phyloP scores from a whole-genome alignment of 2,329 filamentous ascomycete species.

The Penicillium sp. region DNA sequence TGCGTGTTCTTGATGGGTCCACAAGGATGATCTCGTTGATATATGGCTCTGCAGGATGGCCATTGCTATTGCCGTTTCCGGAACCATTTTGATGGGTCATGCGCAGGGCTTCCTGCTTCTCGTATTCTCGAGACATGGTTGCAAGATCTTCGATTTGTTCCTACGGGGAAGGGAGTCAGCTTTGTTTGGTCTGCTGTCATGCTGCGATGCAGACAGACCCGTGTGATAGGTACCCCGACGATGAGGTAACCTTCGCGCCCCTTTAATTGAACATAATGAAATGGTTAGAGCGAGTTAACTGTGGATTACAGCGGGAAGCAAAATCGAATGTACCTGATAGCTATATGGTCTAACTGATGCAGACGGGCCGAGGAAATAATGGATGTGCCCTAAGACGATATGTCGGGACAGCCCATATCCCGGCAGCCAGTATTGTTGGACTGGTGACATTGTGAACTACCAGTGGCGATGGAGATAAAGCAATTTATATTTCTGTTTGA shows the following conservation, averaged over 20 bases:
- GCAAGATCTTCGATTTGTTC: conserved; percentile 56
- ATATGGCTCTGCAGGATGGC: conserved; percentile 39
- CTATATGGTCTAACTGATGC: conserved; percentile 53
- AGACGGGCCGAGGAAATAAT: conserved; percentile 53
- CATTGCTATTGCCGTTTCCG: conserved; percentile 15
- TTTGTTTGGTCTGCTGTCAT: conserved; percentile 4
- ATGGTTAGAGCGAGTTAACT: conserved; percentile 29
- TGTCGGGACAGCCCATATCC: conserved; percentile 55
- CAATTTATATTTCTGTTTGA: neutral
- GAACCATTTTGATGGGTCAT: conserved; percentile 41
- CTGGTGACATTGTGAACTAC: conserved; percentile 37
- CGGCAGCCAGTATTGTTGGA: conserved; percentile 54
- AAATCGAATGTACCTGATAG: conserved; percentile 46
- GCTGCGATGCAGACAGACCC: conserved; percentile 36
- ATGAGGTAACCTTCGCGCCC: conserved; percentile 56
- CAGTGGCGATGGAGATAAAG: neutral
- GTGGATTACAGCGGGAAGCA: conserved; percentile 7
- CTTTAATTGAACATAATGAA: conserved; percentile 32
- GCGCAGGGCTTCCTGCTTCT: conserved; percentile 51
- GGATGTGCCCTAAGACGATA: conserved; percentile 53
- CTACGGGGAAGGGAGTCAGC: conserved; percentile 32
- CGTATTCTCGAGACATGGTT: conserved; percentile 52
- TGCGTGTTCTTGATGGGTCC: conserved; percentile 33
- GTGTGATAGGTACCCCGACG: conserved; percentile 50
- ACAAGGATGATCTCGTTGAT: conserved; percentile 50